A percentile compares a stretch with the other conserved stretches of the same genome.
Conservation (phyloP, 371 early-diverging fungal genomes). For the Mucor velutinosus region DNA sequence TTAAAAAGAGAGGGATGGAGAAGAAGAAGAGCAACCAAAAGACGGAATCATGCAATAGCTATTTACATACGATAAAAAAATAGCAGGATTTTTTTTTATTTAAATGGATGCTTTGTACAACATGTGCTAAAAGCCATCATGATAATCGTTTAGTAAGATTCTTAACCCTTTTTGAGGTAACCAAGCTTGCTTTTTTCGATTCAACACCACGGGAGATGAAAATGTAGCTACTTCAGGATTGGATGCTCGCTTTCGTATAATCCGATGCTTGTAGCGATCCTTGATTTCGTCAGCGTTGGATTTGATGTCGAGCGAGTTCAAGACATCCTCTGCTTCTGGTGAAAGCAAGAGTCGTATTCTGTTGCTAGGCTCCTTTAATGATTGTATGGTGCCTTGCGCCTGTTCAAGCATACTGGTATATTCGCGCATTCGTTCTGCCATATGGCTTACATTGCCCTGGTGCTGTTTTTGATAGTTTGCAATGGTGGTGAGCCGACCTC, state of each 20-base stretch:
- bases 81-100: conserved; percentile 4
- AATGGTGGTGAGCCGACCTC: conserved; percentile 31
- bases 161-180: conserved; percentile 42
- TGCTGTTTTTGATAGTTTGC: conserved; percentile 36
- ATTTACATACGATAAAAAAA: conserved; percentile 1
- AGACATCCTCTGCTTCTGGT: conserved; percentile 9
- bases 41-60: neutral
- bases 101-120: conserved; percentile 2
- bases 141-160: conserved; percentile 33
- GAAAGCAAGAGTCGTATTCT: neutral
- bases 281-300: conserved; percentile 7
- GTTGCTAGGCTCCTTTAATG: conserved; percentile 25
- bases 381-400: conserved; percentile 42
- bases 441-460: conserved; percentile 31
- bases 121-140: conserved; percentile 5
- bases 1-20: neutral
- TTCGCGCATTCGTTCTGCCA: conserved; percentile 42
- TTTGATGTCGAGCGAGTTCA: neutral
- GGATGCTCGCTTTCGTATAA: conserved; percentile 42
- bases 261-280: conserved; percentile 43
- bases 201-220: neutral
- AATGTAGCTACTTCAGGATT: conserved; percentile 25
- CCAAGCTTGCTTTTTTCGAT: conserved; percentile 7
- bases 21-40: neutral
- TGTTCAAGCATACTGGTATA: conserved; percentile 48